Conservation (phyloP, 2,329 filamentous ascomycete genomes). For the Stenocarpella maydis region DNA sequence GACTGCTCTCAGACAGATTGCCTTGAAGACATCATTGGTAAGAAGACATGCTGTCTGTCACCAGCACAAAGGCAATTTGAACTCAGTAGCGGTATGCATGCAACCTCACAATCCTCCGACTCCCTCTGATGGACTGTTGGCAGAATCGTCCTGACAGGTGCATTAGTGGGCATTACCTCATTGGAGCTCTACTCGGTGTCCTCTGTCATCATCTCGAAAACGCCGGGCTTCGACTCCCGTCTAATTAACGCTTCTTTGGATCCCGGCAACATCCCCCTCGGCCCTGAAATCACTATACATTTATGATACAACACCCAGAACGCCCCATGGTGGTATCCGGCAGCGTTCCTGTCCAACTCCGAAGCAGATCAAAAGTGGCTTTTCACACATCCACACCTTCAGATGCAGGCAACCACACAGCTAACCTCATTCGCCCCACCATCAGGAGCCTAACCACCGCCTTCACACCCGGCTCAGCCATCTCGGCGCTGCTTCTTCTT, state of each 20-base stretch:
- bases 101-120: too few species aligned
- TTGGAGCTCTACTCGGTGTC: neutral
- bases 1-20: neutral
- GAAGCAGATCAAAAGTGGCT: neutral
- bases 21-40: neutral
- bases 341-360: neutral
- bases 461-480: neutral
- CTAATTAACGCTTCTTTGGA: neutral
- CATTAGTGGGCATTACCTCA: neutral
- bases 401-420: neutral
- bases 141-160: neutral
- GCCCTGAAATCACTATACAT: neutral
- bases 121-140: too few species aligned
- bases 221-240: neutral
- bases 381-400: neutral
- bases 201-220: neutral
- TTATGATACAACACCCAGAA: neutral
- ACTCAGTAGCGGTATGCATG: too few species aligned
- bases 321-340: neutral
- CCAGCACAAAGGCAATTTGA: too few species aligned
- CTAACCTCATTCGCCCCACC: neutral
- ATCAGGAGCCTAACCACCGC: neutral
- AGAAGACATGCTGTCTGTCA: too few species aligned
- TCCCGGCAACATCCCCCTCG: neutral
- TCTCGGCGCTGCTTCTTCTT: neutral